Conservation (phyloP, 2,329 filamentous ascomycete species). For the Colletotrichum sp. region DNA sequence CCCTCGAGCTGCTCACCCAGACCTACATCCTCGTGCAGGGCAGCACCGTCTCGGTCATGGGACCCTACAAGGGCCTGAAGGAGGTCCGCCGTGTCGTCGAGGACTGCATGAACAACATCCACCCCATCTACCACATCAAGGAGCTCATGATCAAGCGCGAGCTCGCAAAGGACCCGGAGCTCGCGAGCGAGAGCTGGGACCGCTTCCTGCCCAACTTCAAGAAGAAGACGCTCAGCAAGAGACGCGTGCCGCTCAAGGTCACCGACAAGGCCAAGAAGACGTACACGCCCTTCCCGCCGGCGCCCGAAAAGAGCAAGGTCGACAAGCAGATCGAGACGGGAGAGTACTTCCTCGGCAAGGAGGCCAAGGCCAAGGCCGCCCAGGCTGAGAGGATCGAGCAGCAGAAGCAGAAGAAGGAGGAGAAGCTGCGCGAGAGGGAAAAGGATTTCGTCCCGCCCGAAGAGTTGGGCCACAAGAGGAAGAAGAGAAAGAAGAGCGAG, state of each 20-base stretch:
- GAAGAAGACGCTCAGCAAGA: slow-evolving; percentile 86
- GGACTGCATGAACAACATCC: slow-evolving; percentile 96
- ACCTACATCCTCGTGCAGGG: slow-evolving; percentile 96
- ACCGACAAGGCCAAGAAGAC: slow-evolving; percentile 92
- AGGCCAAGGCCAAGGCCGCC: slow-evolving; percentile 84
- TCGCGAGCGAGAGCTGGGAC: slow-evolving; percentile 92
- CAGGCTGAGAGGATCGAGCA: slow-evolving; percentile 83
- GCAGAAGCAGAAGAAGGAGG: slow-evolving; percentile 86
- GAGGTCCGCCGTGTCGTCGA: slow-evolving; percentile 88
- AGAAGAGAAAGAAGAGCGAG: slow-evolving; percentile 65
- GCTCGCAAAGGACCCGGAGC: slow-evolving; percentile 84
- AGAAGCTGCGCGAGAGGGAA: slow-evolving; percentile 84
- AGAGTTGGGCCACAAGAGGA: slow-evolving; percentile 70
- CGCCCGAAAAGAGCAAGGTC: slow-evolving; percentile 98
- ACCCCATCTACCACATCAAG: slow-evolving; percentile 81
- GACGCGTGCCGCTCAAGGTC: slow-evolving; percentile 82
- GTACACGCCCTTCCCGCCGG: slow-evolving; percentile 96
- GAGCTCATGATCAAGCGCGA: slow-evolving; percentile 94
- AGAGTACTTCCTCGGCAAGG: slow-evolving; percentile 94
- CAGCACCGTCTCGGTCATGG: slow-evolving; percentile 93
- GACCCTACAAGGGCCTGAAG: slow-evolving; percentile 90
- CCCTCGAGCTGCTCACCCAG: slow-evolving; percentile 87
- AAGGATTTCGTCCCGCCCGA: slow-evolving; percentile 87
- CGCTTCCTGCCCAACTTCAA: slow-evolving; percentile 97
- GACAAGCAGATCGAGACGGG: slow-evolving; percentile 97